Evolutionary conservation across 495 filamentous ascomycete species (phyloP), one percentile per base, ranked within the genome.

Genomic region (Aspergillus bridgeri): DNA sequence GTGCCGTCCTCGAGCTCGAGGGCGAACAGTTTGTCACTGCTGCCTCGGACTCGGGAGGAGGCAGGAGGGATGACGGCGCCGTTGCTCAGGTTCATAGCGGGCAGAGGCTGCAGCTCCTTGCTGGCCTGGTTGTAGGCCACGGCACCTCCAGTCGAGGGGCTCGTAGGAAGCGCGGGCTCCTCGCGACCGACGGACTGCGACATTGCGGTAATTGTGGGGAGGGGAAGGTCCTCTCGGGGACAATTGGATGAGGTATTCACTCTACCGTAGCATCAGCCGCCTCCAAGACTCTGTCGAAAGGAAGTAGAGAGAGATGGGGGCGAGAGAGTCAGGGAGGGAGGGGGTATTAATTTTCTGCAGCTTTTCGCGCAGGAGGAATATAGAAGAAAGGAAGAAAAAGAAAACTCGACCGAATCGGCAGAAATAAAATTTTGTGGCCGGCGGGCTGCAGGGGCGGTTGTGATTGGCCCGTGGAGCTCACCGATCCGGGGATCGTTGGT

Each of bases 1-100:
- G 84, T 84, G 66, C 90, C 91, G 81, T 97, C 91, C 69, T 95
- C 81, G 54, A 98, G 83, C 75, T 98, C 93, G 55, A 98, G 86
- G 64, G 84, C 84, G 74, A 92, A 83, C 60, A 88, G 72, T 22
- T 77, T 76, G 59, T 86, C 84, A 54, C 76, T 77, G 19, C 79
- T 68, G 62, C 72, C 74, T 45, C 69, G 65, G 18, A 75, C 65
- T 20, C 68, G 73, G 55, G 70, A 71, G 6, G 70, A 69, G 57
- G 75, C 77, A 18, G 89, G 86, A 24, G 79, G 70, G 57, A 84
- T 77, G 59, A 77, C 52, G 46, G 68, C 63, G 45, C 72, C 71
- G 61, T 58, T 72, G 64, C 51, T 58, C 45, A 67, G 57, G 44
- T 66, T 68, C 69, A 74, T 70, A 43, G 66, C 66, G 50, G 69